Evolutionary conservation across 306 rosid species (phyloP), one percentile per base, ranked within the genome.

Genomic region (Astragalus membranaceus): DNA sequence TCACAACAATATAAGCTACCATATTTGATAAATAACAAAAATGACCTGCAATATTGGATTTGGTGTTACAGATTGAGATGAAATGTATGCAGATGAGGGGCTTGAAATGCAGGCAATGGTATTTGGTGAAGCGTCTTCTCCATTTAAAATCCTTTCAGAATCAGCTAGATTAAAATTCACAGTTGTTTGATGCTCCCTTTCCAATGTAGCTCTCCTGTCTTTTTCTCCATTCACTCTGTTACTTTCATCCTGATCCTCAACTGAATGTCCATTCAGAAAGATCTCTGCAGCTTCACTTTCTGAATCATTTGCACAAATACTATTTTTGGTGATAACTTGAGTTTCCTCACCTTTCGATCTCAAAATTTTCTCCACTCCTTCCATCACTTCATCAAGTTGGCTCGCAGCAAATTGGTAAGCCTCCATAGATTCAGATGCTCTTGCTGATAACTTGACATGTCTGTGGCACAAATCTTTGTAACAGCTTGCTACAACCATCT

Each of bases 391-490:
- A 59, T 85, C 85, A 64, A 88, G 81, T 69, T 84, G 80, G 49
- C 60, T 67, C 3, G 29, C 65, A 2, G 84, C 83, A 71, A 79
- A 88, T 53, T 69, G 79, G 80, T 81, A 83, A 32, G 88, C 88
- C 39, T 84, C 90, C 72, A 59, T 72, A 46, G 88, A 88, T 69
- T 75, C 90, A 46, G 86, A 83, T 66, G 90, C 90, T 85, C 82
- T 73, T 23, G 86, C 82, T 13, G 90, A 80, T 57, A 85, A 73
- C 79, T 78, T 80, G 47, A 85, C 72, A 46, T 84, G 76, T 78
- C 78, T 82, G 62, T 30, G 76, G 72, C 85, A 61, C 78, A 88
- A 76, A 66, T 78, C 75, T 76, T 75, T 88, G 78, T 88, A 85
- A 66, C 88, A 87, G 78, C 61, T 83, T 1, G 83, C 85, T 17